Base-by-base conservation (phyloP, 78 protist genomes). In the Dictyostelium capitatum region DNA sequence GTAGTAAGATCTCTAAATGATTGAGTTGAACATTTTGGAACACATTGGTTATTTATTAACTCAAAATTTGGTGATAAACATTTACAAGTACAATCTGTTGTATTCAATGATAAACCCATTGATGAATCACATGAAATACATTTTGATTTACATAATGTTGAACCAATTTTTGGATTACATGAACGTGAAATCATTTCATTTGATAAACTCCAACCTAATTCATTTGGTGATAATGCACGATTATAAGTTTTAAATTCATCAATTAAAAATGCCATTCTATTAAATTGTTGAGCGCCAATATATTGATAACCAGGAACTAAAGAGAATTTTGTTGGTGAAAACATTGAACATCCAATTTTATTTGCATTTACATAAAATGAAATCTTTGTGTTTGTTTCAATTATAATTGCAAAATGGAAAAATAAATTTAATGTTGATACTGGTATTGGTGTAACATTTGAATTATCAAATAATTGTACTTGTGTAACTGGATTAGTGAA, bases 331-430 rank as follows among this genome's bases (percentile, higher is more conserved):
- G 70, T 25, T 1, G 28, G 6, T 28, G 47, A 10, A 37, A 79
- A 79, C 3, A 79, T 17, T 8, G 72, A 17, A 11, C 70, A 28
- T 19, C 73, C 47, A 6, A 54, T 43, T 28, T 5, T 32, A 6
- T 54, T 28, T 20, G 51, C 83, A 56, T 79, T 79, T 28, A 79
- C 41, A 37, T 43, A 79, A n/a, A 79, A 79, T 6, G 23, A 9
- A 79, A 79, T 17, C 7, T 54, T 32, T 54, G 23, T 50, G 30
- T 73, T 73, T 7, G 28, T 23, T 51, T 79, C 51, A 28, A 79
- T 43, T 37, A 54, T 32, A 79, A 79, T 51, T 15, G 83, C 83
- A 20, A 54, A 79, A 54, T 79, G 83, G 47, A 79, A 79, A 54
- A 50, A 77, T 7, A 11, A 9, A 67, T 67, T 67, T 67, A 67